Percentiles rank a stretch among this genome's conserved stretches.
phyloP scores from a whole-genome alignment of 1,284 basidiomycete species.

The Porogramme epimiltina region DNA sequence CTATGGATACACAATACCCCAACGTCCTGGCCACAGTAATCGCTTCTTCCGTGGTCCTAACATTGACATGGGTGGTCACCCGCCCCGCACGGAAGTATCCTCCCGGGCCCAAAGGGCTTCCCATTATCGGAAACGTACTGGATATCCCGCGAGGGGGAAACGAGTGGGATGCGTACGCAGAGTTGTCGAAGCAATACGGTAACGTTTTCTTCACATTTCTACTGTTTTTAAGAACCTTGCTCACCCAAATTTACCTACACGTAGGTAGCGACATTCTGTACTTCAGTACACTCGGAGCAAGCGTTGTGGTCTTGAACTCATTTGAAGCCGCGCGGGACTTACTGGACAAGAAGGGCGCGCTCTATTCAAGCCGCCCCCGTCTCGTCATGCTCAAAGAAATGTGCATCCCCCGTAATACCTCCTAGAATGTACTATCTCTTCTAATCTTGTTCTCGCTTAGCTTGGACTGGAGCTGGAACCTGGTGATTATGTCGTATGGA shows the following conservation, averaged over 20 bases:
- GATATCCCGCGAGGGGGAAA: slow-evolving; percentile 7
- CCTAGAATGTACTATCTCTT: not conserved
- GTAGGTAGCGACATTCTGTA: slow-evolving; percentile 13
- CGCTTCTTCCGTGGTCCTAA: no score
- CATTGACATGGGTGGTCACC: no score
- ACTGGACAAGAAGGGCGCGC: slow-evolving; percentile 10
- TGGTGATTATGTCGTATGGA: slow-evolving; percentile 15
- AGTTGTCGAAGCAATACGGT: slow-evolving; percentile 3
- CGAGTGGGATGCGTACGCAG: slow-evolving; percentile 2
- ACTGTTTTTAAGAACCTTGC: not conserved
- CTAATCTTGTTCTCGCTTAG: not conserved
- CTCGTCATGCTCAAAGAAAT: slow-evolving; percentile 19
- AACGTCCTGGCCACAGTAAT: no score
- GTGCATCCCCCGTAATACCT: slow-evolving; percentile 11
- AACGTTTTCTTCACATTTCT: not conserved
- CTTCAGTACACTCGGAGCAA: slow-evolving; percentile 5
- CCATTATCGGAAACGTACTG: slow-evolving; percentile 10
- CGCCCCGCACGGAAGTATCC: not conserved
- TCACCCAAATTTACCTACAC: not conserved
- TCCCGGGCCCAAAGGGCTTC: slow-evolving; percentile 4
- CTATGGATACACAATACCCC: no score
- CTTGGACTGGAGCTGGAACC: slow-evolving; percentile 16
- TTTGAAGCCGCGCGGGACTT: slow-evolving; percentile 12
- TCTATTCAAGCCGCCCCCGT: slow-evolving; percentile 11
- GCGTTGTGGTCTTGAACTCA: slow-evolving; percentile 31